phyloP scores from a whole-genome alignment of 768 basidiomycete species.

The Holtermannia corniformis region DNA sequence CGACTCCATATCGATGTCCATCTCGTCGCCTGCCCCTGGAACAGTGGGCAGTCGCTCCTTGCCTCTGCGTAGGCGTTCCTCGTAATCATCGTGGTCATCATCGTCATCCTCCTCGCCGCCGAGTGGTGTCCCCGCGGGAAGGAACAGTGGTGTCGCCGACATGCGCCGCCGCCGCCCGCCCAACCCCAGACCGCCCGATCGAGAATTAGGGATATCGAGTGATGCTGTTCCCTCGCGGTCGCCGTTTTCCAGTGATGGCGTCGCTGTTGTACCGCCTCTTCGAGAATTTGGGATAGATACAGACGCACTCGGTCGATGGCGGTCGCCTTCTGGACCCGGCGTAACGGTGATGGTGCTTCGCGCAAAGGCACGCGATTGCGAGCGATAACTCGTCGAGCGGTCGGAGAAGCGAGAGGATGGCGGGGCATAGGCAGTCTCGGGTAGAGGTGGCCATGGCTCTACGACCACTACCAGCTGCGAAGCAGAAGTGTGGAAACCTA shows the following conservation, averaged over 20 bases:
- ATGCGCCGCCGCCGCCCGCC: slow-evolving; percentile 5
- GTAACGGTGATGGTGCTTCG: background rate
- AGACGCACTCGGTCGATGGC: slow-evolving; percentile 27
- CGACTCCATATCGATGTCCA: slow-evolving; percentile 30
- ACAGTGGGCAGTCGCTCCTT: slow-evolving; percentile 22
- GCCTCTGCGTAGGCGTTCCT: slow-evolving; percentile 24
- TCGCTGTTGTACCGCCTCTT: slow-evolving; percentile 17
- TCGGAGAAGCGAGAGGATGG: slow-evolving; percentile 30
- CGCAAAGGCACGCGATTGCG: slow-evolving; percentile 10
- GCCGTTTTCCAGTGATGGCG: slow-evolving; percentile 12
- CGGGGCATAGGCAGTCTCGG: slow-evolving; percentile 23
- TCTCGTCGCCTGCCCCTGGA: slow-evolving; percentile 9
- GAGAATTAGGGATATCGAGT: slow-evolving; percentile 13
- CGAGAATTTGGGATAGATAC: slow-evolving; percentile 31
- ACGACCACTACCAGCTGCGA: slow-evolving; percentile 39
- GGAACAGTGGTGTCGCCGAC: slow-evolving; percentile 27
- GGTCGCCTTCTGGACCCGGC: slow-evolving; percentile 4
- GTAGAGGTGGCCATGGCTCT: slow-evolving; percentile 39
- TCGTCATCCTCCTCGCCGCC: slow-evolving; percentile 37
- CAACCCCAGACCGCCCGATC: slow-evolving; percentile 3
- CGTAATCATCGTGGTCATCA: slow-evolving; percentile 32
- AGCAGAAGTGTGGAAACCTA: slow-evolving; percentile 39
- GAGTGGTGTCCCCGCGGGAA: slow-evolving; percentile 30
- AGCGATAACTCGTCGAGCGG: slow-evolving; percentile 34
- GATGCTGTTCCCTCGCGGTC: slow-evolving; percentile 11